Base-by-base conservation (phyloP, 768 basidiomycete genomes). In the Kwoniella botswanensis region DNA sequence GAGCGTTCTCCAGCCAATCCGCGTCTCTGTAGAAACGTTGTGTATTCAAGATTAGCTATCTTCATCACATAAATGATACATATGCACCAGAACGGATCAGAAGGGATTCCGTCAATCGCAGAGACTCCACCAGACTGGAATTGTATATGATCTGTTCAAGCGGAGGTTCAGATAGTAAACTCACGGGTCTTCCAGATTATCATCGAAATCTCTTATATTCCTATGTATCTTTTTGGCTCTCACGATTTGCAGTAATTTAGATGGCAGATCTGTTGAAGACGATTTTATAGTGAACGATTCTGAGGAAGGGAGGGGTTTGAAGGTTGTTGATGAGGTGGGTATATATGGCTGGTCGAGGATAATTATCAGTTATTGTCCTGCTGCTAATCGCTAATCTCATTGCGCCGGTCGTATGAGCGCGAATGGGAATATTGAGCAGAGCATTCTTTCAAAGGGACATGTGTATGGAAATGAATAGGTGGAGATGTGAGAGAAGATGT, bases 141-240 rank as follows among this genome's bases (percentile, higher is more conserved):
- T n/a, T n/a, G n/a, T n/a, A n/a, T n/a, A n/a, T n/a, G n/a, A n/a
- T n/a, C n/a, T n/a, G 6, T 35, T 50, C 15, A 55, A n/a, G 44
- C 26, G 56, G 26, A 64, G 22, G 35, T 22, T 0, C 1, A 1
- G 7, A 35, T 35, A 7, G 35, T 35, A 15, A 18, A 79, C 78
- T 54, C 62, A 79, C 78, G 76, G 52, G 61, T 79, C 70, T 21
- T 79, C 78, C 10, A 77, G 24, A 63, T 79, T 76, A 57, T 77
- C 76, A 58, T 79, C 78, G 46, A 75, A 77, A 62, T 79, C 78
- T 5, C 61, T 46, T 53, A 79, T 12, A 13, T 67, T 24, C 22
- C 57, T 26, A 74, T 77, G 71, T 18, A 74, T 35, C 50, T 66
- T 71, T 24, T 71, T 63, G 12, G 70, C 65, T 29, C 72, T n/a